Base-by-base conservation (phyloP, 306 rosid species). In the Hippophae tibetana region DNA sequence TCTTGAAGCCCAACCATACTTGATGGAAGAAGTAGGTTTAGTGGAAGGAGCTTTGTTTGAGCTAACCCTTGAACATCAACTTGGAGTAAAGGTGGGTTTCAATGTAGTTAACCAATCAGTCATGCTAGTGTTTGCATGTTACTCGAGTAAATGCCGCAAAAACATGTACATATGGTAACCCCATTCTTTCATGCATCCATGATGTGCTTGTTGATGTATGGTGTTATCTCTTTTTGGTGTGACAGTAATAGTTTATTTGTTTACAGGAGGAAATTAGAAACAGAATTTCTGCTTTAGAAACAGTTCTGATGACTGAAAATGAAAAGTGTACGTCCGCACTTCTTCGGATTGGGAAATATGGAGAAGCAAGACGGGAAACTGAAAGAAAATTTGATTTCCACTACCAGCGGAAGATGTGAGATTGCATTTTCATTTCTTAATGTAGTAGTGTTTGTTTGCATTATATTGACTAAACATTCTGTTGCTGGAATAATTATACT, bases 351-450 rank as follows among this genome's bases (percentile, higher is more conserved):
- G 87, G 87, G 79, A 87, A 76, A 69, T 81, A 85, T 68, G 74
- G 76, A 83, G 86, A 85, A 78, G 76, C 88, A 72, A 79, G 97
- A 70, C 76, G 64, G 65, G 97, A 90, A 66, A 58, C 63, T 61
- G 96, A 90, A 63, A 82, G 74, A 58, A 90, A 83, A 69, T 74
- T 84, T 61, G 96, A 90, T 62, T 79, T 85, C 57, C 89, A 84
- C 61, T 85, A 87, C 73, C 95, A 79, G 51, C 87, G 95, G 18
- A 75, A 81, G 54, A 85, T 90, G 98, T 90, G 79, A 78, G 89
- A 58, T 73, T 65, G 9, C 55, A 14, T 23, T 47, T 56, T 54
- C 61, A 40, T 55, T 68, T 65, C 44, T 53, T 41, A 5, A 12
- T 9, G 14, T 7, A 23, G 53, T 7, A 13, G 8, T 4, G 5